phyloP scores from a whole-genome alignment of 2,329 filamentous ascomycete genomes.

The Leptographium procerum region DNA sequence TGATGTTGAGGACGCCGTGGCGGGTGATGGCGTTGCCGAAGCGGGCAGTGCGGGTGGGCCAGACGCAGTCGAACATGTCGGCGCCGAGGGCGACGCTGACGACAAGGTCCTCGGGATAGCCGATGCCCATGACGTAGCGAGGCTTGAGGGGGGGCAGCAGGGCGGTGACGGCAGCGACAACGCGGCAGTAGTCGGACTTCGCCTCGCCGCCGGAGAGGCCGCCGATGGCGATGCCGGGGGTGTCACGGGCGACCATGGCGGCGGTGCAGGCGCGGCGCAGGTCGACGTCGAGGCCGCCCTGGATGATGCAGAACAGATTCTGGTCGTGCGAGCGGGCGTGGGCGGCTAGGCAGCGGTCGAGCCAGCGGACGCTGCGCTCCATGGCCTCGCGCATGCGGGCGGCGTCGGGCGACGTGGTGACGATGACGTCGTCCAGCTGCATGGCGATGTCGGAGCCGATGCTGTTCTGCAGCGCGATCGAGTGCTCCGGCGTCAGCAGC shows the following conservation, averaged over 20 bases:
- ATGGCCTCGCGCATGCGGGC: slow-evolving; percentile 88
- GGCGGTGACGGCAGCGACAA: slow-evolving; percentile 75
- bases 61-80: slow-evolving; percentile 99
- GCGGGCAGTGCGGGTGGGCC: slow-evolving; percentile 90
- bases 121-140: slow-evolving; percentile 98
- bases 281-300: slow-evolving; percentile 82
- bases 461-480: slow-evolving; percentile 87
- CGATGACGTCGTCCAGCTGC: slow-evolving; percentile 97
- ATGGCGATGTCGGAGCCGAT: slow-evolving; percentile 99
- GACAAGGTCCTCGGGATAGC: slow-evolving; percentile 90
- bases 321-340: slow-evolving; percentile 75
- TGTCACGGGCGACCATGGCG: slow-evolving; percentile 82
- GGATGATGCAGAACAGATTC: slow-evolving; percentile 97
- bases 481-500: slow-evolving; percentile 95
- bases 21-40: slow-evolving; percentile 91
- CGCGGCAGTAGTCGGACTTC: slow-evolving; percentile 83
- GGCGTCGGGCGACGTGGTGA: slow-evolving; percentile 84
- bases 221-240: slow-evolving; percentile 92
- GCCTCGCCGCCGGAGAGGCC: slow-evolving; percentile 91
- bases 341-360: slow-evolving; percentile 86
- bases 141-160: slow-evolving; percentile 83
- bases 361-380: slow-evolving; percentile 87
- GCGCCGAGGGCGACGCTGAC: slow-evolving; percentile 89
- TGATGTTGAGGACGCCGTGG: slow-evolving; percentile 71
- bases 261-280: slow-evolving; percentile 73